phyloP scores from a whole-genome alignment of 345 rosid species.

The Linum usitatissimum region DNA sequence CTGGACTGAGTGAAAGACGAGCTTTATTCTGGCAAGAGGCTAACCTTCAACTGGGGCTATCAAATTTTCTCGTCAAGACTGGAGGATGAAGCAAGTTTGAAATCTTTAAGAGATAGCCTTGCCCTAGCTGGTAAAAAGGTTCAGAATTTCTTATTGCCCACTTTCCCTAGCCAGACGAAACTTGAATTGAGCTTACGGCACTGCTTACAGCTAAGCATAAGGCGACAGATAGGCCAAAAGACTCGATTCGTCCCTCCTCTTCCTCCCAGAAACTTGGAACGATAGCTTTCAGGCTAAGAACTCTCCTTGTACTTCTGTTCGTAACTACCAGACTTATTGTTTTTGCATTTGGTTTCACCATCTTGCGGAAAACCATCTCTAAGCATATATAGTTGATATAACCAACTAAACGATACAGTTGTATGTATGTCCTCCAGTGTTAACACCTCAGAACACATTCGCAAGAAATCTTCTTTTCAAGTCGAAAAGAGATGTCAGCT shows the following conservation, averaged over 20 bases:
- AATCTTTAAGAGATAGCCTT: no score
- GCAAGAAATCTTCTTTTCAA: background rate
- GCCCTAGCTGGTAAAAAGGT: no score
- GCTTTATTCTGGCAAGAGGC: background rate
- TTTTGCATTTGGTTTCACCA: background rate
- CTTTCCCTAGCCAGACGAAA: no score
- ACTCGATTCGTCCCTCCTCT: background rate
- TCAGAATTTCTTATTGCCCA: no score
- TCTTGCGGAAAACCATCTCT: background rate
- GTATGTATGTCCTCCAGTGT: background rate
- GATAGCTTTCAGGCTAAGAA: background rate
- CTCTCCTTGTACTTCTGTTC: background rate
- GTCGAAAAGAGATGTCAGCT: background rate
- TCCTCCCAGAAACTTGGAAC: background rate
- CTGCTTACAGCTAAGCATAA: background rate
- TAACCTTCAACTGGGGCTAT: no score
- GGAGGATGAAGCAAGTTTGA: no score
- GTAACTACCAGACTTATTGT: background rate
- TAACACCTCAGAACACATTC: background rate
- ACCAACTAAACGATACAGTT: background rate
- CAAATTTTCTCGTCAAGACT: no score
- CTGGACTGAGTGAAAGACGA: constrained; percentile 36
- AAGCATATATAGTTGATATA: background rate
- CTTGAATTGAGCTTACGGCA: background rate
- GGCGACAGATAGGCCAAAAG: background rate